A percentile compares a stretch with the other conserved stretches of the same genome.
Evolutionary conservation across 202 grass and related monocot species (phyloP).

Genomic region (Carex arenaria): DNA sequence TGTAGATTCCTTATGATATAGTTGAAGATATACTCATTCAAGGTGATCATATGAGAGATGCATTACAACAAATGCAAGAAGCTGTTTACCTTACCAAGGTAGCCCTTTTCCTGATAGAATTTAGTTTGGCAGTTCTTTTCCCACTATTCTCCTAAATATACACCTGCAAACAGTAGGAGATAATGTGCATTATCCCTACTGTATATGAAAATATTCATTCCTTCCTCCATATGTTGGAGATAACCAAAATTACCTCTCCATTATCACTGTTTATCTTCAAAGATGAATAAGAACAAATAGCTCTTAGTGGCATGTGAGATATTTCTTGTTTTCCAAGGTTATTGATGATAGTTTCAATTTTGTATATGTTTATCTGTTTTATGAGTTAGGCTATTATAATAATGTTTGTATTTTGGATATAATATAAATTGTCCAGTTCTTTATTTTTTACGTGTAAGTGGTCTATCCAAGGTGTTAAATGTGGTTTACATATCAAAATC

Average conservation of each 20-base stretch:
- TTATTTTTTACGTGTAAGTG: background rate
- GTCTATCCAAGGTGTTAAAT: background rate
- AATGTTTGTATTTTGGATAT: background rate
- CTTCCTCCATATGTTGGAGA: background rate
- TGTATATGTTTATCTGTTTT: background rate
- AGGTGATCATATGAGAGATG: slow-evolving; percentile 72
- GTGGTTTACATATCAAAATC: background rate
- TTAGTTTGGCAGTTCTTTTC: slow-evolving; percentile 5
- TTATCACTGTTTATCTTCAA: background rate
- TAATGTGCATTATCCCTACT: background rate
- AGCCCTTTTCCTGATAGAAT: background rate
- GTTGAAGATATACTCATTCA: slow-evolving; percentile 67
- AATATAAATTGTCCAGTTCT: background rate
- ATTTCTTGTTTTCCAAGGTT: background rate
- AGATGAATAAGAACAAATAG: background rate
- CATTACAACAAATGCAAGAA: slow-evolving; percentile 73
- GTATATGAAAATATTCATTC: background rate
- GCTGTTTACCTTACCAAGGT: slow-evolving; percentile 76
- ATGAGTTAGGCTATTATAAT: background rate
- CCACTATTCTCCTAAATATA: background rate
- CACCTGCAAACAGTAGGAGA: background rate
- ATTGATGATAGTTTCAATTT: background rate
- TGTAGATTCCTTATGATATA: slow-evolving; percentile 67
- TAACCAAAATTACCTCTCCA: background rate
- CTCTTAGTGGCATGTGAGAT: background rate